Evolutionary conservation across 164 flowering plant genomes (phyloP), one percentile per base, ranked within the genome.

Genomic region (Aristolochia contorta): DNA sequence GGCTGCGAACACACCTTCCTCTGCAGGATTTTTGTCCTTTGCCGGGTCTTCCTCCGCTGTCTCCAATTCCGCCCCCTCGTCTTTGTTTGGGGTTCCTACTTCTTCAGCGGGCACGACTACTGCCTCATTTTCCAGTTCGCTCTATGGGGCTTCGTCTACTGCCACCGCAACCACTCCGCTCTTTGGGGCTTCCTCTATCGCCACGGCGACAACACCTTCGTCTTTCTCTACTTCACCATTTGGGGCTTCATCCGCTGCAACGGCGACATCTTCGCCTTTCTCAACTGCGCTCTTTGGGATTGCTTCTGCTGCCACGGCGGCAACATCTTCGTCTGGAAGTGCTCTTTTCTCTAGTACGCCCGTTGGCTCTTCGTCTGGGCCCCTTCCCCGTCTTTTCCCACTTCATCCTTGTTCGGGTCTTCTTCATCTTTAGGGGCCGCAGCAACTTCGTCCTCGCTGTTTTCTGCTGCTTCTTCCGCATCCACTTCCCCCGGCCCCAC

Each of bases 341-440:
- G 23, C 58, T 45, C 14, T 69, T 53, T 65, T 47, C 56, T 45
- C 21, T 55, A 47, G 30, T 5, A 25, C 37, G 19, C 1, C 19
- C 22, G 10, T 49, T 18, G 19, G 19, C 14, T 18, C 20, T 20
- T 18, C 53, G 19, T 46, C 55, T 0, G 45, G 59, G 16, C 15
- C 21, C 16, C 64, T 23, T 13, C 59, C 7, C 50, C 68, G 5
- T 58, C 62, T 22, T 30, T 51, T 24, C 3, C 62, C 46, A 12
- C 47, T 46, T 57, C 60, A 9, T 10, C 60, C 12, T 15, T 32
- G 12, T 66, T 48, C 20, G 69, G 51, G 56, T 22, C 75, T 6
- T 50, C 71, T 16, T 47, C 72, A 16, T 41, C 76, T 43, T 23
- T 61, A 6, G 30, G 61, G 14, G 4, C 68, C 12, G 57, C 59